Base-by-base conservation (phyloP, 1,284 basidiomycete genomes). In the Takashimella koratensis region DNA sequence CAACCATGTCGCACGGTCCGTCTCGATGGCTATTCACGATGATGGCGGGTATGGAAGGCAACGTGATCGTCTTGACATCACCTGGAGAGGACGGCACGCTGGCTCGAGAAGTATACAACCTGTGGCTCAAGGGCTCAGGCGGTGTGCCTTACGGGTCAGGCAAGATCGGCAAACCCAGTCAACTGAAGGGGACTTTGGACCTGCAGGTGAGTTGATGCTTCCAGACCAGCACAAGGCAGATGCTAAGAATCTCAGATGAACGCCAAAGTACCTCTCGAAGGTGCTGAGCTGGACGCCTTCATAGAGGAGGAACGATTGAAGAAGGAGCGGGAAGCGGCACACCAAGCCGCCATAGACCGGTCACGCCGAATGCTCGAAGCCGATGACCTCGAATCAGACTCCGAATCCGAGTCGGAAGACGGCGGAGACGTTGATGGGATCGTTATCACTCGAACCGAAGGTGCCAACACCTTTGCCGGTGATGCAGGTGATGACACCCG, bases 1-100 rank as follows among this genome's bases (percentile, higher is more conserved):
- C 88, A 0, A 90, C 90, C 0, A 80, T 98, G 57, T 95, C 93
- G 0, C 88, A 98, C 68, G 95, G 96, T 1, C 88, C 90, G 6
- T 95, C 94, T 0, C 82, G 95, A 21, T 79, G 82, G 27, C 73
- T 98, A 2, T 95, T 98, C 69, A 80, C 85, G 10, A 83, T 90
- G 43, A 91, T 97, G 75, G 90, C 89, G 3, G 80, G 83, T 5
- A 81, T 84, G 10, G 83, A 87, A 0, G 86, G 86, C 53, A 96
- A 96, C 62, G 86, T 93, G 40, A 81, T 97, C 23, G 79, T 97
- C 4, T 80, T 96, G 43, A 94, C 92, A 0, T 80, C 81, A 16
- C 80, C 85, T 30, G 83, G 87, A 27, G 88, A 93, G 65, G 85
- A 88, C 47, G 85, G 86, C 1, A 92, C 89, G 0, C 81, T 98